Evolutionary conservation across 2,329 filamentous ascomycete species (phyloP).

Genomic region (Scopulariopsis brevicaulis): DNA sequence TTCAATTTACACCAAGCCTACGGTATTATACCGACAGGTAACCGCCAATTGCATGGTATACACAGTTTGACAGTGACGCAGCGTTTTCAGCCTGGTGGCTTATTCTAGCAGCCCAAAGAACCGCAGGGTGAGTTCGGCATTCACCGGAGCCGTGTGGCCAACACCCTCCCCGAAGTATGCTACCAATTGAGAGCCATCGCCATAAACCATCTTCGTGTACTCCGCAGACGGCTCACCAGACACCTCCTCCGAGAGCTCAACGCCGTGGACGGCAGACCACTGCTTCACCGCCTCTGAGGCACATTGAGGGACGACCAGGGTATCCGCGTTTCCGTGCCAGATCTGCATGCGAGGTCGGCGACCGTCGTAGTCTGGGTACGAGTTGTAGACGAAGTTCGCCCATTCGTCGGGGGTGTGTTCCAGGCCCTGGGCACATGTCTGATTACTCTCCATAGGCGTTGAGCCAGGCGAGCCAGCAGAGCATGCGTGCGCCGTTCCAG

Average conservation of each 20-base stretch:
- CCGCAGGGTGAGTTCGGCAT: background rate
- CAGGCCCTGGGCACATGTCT: constrained; percentile 2
- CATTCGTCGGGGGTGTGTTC: constrained; percentile 22
- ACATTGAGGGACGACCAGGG: constrained; percentile 38
- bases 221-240: constrained; percentile 21
- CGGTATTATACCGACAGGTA: no score
- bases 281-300: constrained; percentile 46
- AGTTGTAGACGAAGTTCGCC: constrained; percentile 26
- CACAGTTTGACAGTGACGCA: no score
- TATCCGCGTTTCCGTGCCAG: constrained; percentile 6
- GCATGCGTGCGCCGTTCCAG: constrained; percentile 30
- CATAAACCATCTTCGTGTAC: constrained; percentile 27
- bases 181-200: constrained; percentile 14
- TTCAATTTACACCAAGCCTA: no score
- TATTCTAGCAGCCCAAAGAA: constrained; percentile 1
- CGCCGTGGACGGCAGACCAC: constrained; percentile 38
- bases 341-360: constrained; percentile 4
- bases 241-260: constrained; percentile 16
- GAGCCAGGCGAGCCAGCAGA: constrained; percentile 35
- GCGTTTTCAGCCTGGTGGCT: background rate
- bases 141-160: constrained; percentile 11
- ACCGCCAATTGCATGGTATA: no score
- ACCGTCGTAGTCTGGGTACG: constrained; percentile 33
- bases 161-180: constrained; percentile 15
- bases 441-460: constrained; percentile 29